phyloP scores from a whole-genome alignment of 2,329 filamentous ascomycete species.

The Stagonosporopsis vannaccii region DNA sequence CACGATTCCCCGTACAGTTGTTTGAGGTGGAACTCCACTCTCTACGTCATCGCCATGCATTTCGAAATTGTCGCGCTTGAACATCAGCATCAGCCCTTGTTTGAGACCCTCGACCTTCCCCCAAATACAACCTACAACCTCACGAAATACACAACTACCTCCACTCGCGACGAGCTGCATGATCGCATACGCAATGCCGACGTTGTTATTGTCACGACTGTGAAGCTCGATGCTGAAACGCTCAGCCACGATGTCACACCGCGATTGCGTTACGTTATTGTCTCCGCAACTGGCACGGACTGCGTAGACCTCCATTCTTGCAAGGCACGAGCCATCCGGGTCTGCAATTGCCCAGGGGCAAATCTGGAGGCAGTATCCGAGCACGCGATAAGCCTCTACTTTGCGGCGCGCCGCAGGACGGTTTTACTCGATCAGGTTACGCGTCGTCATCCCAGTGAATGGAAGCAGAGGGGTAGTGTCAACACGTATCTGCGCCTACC shows the following conservation, averaged over 20 bases:
- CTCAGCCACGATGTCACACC: slow-evolving; percentile 50
- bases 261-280: slow-evolving; percentile 54
- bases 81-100: slow-evolving; percentile 51
- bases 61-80: slow-evolving; percentile 59
- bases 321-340: slow-evolving; percentile 52
- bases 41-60: slow-evolving; percentile 37
- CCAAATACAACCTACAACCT: slow-evolving; percentile 48
- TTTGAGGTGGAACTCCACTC: not conserved
- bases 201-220: slow-evolving; percentile 54
- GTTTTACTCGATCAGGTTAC: slow-evolving; percentile 41
- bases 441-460: slow-evolving; percentile 46
- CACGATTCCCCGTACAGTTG: not conserved
- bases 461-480: slow-evolving; percentile 51
- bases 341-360: slow-evolving; percentile 57
- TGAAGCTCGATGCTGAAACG: slow-evolving; percentile 51
- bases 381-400: slow-evolving; percentile 60
- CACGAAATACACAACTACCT: slow-evolving; percentile 48
- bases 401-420: slow-evolving; percentile 54
- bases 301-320: slow-evolving; percentile 56
- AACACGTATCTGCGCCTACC: slow-evolving; percentile 41
- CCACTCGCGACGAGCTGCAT: slow-evolving; percentile 41
- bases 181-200: slow-evolving; percentile 56
- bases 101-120: slow-evolving; percentile 50
- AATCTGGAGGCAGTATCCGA: slow-evolving; percentile 59
- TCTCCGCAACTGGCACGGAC: slow-evolving; percentile 58